Percentiles rank a stretch among this genome's conserved stretches.
These are phyloP conservation scores for Lentinus brumalis DNA, from an alignment of 768 basidiomycete species.

Conservation along the genomic window DNA sequence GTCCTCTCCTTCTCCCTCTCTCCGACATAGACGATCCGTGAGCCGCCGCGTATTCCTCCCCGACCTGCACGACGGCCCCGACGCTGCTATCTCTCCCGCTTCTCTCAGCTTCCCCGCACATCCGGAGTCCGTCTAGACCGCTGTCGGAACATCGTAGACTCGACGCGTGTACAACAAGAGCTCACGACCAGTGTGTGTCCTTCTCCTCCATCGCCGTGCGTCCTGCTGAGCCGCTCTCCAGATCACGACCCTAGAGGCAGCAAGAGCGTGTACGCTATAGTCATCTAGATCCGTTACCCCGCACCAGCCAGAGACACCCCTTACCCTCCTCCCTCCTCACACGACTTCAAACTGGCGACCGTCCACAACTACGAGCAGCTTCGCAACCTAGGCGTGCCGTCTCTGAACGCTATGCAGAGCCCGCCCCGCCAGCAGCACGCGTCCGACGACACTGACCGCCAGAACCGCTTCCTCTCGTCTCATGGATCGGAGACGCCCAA, in stretches of 20 bases:
- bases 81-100: constrained; percentile 7
- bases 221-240: constrained; percentile 3
- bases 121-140: constrained; percentile 11
- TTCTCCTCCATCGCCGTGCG: neutral
- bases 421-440: constrained; percentile 35
- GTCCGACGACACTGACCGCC: constrained; percentile 58
- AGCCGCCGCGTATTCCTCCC: neutral
- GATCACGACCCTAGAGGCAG: constrained; percentile 27
- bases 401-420: constrained; percentile 36
- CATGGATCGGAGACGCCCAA: constrained; percentile 43
- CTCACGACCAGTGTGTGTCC: constrained; percentile 22
- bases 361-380: constrained; percentile 30
- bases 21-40: constrained; percentile 14
- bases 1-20: constrained; percentile 2
- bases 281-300: constrained; percentile 17
- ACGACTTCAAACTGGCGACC: constrained; percentile 28
- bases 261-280: constrained; percentile 21
- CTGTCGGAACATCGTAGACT: constrained; percentile 13
- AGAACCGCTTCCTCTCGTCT: constrained; percentile 56
- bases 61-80: neutral
- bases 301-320: constrained; percentile 6
- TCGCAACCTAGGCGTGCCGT: constrained; percentile 26
- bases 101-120: constrained; percentile 12
- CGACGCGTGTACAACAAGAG: constrained; percentile 19
- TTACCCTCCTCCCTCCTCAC: constrained; percentile 10